Base-by-base conservation (phyloP, 495 filamentous ascomycete species). In the Neurospora sp. region DNA sequence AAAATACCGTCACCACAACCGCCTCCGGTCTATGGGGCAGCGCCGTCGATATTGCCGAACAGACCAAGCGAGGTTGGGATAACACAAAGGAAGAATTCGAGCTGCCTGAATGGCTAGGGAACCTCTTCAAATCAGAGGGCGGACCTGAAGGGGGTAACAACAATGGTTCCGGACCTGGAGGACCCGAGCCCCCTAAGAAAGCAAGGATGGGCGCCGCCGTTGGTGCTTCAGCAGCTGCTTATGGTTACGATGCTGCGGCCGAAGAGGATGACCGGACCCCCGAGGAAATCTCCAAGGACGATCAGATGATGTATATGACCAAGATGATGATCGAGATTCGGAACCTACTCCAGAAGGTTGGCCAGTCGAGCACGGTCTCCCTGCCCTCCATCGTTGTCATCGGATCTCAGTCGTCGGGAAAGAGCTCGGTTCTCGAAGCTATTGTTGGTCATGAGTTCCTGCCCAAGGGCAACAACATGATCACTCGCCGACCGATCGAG, bases 281-380 rank as follows among this genome's bases (percentile, higher is more conserved):
- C 18, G 89, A 88, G 46, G 86, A 92, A 76, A 83, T 84, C 72
- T 92, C 94, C 5, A 89, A 91, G 77, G 95, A 99, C 78, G 96
- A 99, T 78, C 96, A 99, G 81, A 99, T 99, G 95, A 99, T 99
- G 96, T 85, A 97, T 76, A 85, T 99, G 81, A 99, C 96, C 0
- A 94, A 94, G 83, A 97, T 97, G 82, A 99, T 99, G 96, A 99
- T 99, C 78, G 95, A 99, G 81, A 98, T 99, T 71, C 85, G 96
- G 74, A 94, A 91, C 75, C 93, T 99, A 48, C 85, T 99, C 8
- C 91, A 95, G 78, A 89, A 90, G 23, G 92, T 99, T 69, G 96
- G 96, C 54, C 94, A 99, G 83, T 94, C 94, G 7, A 92, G 90
- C 74, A 88, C 92, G 14, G 85, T 99, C 46, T 94, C 91, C 5